phyloP scores from a whole-genome alignment of 2,329 filamentous ascomycete species.

The Metarhizium guizhouense region DNA sequence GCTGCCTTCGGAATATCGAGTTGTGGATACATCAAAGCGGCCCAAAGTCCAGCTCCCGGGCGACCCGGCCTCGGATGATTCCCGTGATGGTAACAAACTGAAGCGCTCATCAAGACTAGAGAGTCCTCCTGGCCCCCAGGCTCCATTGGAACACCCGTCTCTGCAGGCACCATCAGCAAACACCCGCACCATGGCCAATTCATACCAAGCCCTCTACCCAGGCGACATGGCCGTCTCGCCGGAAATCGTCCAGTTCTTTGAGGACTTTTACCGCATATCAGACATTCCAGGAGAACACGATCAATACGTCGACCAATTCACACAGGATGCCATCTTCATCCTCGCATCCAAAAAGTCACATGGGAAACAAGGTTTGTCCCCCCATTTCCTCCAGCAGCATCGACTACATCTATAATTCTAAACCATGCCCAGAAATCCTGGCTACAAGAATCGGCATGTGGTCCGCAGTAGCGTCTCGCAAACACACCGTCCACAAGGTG shows the following conservation, averaged over 20 bases:
- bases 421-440: slow-evolving; percentile 16
- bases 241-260: slow-evolving; percentile 17
- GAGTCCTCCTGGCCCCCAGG: too few species aligned
- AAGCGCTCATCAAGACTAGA: too few species aligned
- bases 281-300: slow-evolving; percentile 21
- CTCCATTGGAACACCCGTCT: background rate
- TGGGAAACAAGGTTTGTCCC: slow-evolving; percentile 15
- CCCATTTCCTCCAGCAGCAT: background rate
- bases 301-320: slow-evolving; percentile 18
- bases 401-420: background rate
- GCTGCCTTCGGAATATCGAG: too few species aligned
- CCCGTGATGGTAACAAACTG: too few species aligned
- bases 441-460: slow-evolving; percentile 20
- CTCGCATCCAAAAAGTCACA: slow-evolving; percentile 17
- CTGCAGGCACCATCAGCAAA: background rate
- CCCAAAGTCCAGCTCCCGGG: too few species aligned
- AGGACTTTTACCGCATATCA: slow-evolving; percentile 20
- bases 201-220: slow-evolving; percentile 13
- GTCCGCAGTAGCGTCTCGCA: slow-evolving; percentile 17
- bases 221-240: slow-evolving; percentile 11
- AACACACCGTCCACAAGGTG: slow-evolving; percentile 20
- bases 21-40: too few species aligned
- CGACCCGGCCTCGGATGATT: too few species aligned
- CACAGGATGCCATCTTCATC: slow-evolving; percentile 20
- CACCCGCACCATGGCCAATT: slow-evolving; percentile 3